Percentiles rank a stretch among this genome's conserved stretches.
These are phyloP conservation scores for Dictyophora rubrovolvata DNA, from an alignment of 768 basidiomycete genomes.

Conservation along the genomic window DNA sequence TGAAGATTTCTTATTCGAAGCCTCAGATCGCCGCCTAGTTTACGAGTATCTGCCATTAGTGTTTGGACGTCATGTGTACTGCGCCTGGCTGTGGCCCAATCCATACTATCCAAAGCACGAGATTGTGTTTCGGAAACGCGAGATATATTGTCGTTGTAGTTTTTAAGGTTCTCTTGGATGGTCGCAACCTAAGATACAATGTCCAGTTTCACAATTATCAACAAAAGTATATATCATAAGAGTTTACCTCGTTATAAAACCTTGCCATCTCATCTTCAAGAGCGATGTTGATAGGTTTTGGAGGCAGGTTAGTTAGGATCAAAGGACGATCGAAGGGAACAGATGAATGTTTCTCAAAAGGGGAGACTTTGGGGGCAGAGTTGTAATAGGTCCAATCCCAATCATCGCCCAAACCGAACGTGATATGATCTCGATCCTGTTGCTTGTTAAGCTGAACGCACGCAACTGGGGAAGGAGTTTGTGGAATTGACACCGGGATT, in stretches of 20 bases:
- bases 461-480: neutral
- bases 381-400: too few relatives aligned
- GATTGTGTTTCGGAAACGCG: conserved; percentile 65
- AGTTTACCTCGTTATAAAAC: conserved; percentile 65
- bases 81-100: conserved; percentile 53
- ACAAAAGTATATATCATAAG: neutral
- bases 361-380: neutral
- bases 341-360: neutral
- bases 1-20: conserved; percentile 50
- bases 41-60: conserved; percentile 49
- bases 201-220: too few relatives aligned
- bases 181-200: conserved; percentile 46
- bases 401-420: neutral
- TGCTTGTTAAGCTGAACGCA: neutral
- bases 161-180: conserved; percentile 58
- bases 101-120: conserved; percentile 65
- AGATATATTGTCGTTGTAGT: conserved; percentile 59
- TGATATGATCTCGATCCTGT: neutral
- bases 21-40: conserved; percentile 46
- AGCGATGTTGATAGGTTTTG: neutral
- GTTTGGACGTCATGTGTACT: conserved; percentile 48
- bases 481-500: neutral
- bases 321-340: neutral
- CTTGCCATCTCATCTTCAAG: conserved; percentile 47
- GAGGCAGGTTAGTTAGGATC: neutral